phyloP scores from a whole-genome alignment of 257 asterid species.

The Haberlea rhodopensis region DNA sequence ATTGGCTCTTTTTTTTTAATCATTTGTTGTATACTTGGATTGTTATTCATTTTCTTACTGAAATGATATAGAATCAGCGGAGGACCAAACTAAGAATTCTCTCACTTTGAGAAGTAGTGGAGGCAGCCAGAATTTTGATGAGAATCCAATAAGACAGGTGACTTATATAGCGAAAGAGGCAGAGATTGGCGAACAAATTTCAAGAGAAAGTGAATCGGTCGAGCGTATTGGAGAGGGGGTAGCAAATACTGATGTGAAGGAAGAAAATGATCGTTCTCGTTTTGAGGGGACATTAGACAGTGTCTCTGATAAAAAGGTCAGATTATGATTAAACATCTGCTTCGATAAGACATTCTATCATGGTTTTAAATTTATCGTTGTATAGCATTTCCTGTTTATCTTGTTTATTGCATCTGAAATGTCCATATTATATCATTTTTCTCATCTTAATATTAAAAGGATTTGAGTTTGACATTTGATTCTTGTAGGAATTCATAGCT shows the following conservation, averaged over 20 bases:
- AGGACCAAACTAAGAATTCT: slow-evolving; percentile 25
- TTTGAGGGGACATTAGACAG: slow-evolving; percentile 26
- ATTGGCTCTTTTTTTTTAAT: background rate
- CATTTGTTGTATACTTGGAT: background rate
- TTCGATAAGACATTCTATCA: slow-evolving; percentile 3
- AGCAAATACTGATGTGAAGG: slow-evolving; percentile 27
- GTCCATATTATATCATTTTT: background rate
- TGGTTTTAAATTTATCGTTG: background rate
- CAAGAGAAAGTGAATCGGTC: slow-evolving; percentile 22
- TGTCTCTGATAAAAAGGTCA: slow-evolving; percentile 38
- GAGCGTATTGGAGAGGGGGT: slow-evolving; percentile 25
- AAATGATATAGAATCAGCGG: slow-evolving; percentile 32
- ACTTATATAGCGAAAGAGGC: slow-evolving; percentile 31
- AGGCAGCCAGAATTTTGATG: slow-evolving; percentile 28
- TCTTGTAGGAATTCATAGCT: background rate
- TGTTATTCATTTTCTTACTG: background rate
- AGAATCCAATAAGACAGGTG: slow-evolving; percentile 59
- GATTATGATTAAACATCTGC: background rate
- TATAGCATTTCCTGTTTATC: background rate
- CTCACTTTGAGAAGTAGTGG: slow-evolving; percentile 26
- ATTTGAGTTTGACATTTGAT: background rate
- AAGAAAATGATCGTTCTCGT: slow-evolving; percentile 24
- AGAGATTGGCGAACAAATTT: slow-evolving; percentile 27
- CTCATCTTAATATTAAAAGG: background rate
- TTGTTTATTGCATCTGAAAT: slow-evolving; percentile 6